These are phyloP conservation scores for Penicillium lividum DNA, from an alignment of 495 filamentous ascomycete species.

Conservation along the genomic window DNA sequence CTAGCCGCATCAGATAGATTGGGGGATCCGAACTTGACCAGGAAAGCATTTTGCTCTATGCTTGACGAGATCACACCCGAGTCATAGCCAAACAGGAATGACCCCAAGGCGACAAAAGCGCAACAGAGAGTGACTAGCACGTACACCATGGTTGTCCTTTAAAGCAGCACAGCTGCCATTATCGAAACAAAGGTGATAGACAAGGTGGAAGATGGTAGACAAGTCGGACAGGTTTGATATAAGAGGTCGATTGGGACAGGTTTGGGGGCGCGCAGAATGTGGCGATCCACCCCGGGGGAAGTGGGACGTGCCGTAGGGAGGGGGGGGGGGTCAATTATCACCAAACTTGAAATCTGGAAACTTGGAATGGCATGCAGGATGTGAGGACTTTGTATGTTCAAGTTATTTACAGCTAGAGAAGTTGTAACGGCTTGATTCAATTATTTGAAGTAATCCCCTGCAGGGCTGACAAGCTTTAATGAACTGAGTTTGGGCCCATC, in stretches of 20 bases:
- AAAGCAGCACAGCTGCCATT: constrained; percentile 19
- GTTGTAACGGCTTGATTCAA: neutral
- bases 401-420: neutral
- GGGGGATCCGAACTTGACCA: constrained; percentile 38
- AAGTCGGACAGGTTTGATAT: neutral
- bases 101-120: constrained; percentile 60
- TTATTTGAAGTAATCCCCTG: neutral
- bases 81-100: constrained; percentile 57
- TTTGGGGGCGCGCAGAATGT: constrained; percentile 20
- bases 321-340: constrained; percentile 13
- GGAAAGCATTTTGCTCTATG: constrained; percentile 47
- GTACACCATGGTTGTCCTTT: constrained; percentile 5
- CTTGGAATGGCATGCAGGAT: constrained; percentile 22
- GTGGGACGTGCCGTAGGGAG: constrained; percentile 28
- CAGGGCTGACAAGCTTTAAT: constrained; percentile 23
- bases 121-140: constrained; percentile 45
- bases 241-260: neutral
- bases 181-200: neutral
- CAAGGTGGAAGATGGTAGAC: neutral
- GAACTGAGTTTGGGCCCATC: neutral
- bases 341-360: neutral
- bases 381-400: constrained; percentile 13
- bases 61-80: constrained; percentile 54
- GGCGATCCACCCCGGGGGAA: constrained; percentile 18
- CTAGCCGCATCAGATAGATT: constrained; percentile 41